Evolutionary conservation across 2,329 filamentous ascomycete species (phyloP).

Genomic region (Cercospora sp.): DNA sequence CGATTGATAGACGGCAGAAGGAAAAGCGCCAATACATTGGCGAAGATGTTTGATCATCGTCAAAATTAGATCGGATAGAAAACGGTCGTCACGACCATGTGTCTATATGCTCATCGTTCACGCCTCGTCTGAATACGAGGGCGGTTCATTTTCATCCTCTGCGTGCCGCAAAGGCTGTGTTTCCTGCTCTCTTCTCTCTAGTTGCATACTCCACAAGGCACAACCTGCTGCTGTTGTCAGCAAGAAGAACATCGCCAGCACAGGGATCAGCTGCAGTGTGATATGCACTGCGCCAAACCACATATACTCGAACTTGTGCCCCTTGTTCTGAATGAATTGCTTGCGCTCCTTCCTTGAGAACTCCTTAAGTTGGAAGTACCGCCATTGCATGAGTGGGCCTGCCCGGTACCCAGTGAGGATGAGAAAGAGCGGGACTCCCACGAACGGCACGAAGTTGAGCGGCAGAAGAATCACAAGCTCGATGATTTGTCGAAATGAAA

Average conservation of each 20-base stretch:
- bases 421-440: constrained; percentile 83
- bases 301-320: constrained; percentile 76
- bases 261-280: constrained; percentile 80
- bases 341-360: constrained; percentile 73
- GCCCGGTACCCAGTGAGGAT: constrained; percentile 82
- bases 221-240: constrained; percentile 82
- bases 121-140: constrained; percentile 37
- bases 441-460: constrained; percentile 81
- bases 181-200: constrained; percentile 60
- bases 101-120: constrained; percentile 16
- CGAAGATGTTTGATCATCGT: background rate
- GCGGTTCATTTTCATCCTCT: constrained; percentile 29
- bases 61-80: background rate
- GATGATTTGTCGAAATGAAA: constrained; percentile 84
- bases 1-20: background rate
- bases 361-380: constrained; percentile 81
- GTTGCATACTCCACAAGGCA: constrained; percentile 78
- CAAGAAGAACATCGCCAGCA: constrained; percentile 91
- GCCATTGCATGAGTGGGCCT: constrained; percentile 85
- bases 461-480: constrained; percentile 70
- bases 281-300: constrained; percentile 91
- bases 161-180: constrained; percentile 7
- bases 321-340: constrained; percentile 62
- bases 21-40: background rate
- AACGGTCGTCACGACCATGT: background rate